A percentile compares a stretch with the other conserved stretches of the same genome.
These are phyloP conservation scores for Candida frijolesensis DNA, from an alignment of 1,139 yeast genomes.

Conservation along the genomic window DNA sequence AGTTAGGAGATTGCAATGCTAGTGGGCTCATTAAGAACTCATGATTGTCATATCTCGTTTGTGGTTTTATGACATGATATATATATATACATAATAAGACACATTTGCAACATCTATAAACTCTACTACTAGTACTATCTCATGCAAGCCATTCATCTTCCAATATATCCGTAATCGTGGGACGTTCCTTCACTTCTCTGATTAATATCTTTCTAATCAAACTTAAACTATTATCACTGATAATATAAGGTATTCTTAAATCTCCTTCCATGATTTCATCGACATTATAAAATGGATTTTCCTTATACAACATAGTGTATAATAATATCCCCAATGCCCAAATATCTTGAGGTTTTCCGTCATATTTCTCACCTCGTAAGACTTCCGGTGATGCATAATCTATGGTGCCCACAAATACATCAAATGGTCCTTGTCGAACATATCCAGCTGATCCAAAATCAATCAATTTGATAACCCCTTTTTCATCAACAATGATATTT, in stretches of 20 bases:
- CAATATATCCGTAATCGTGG: slow-evolving; percentile 69
- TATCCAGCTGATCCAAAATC: slow-evolving; percentile 97
- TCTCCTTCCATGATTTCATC: slow-evolving; percentile 95
- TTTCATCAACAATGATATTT: slow-evolving; percentile 81
- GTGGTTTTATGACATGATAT: not conserved
- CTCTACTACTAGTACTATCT: not conserved
- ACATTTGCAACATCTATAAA: not conserved
- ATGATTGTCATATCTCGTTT: not conserved
- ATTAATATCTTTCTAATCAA: slow-evolving; percentile 67
- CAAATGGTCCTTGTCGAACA: slow-evolving; percentile 88
- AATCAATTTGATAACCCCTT: slow-evolving; percentile 77
- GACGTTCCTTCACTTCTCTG: slow-evolving; percentile 65
- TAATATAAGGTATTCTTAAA: slow-evolving; percentile 63
- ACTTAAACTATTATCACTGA: slow-evolving; percentile 59
- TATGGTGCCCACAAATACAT: slow-evolving; percentile 94
- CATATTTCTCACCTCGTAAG: slow-evolving; percentile 81
- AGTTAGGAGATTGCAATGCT: too few relatives aligned
- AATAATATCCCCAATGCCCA: slow-evolving; percentile 95
- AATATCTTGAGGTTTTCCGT: slow-evolving; percentile 91
- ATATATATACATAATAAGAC: not conserved
- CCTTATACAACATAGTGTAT: slow-evolving; percentile 89
- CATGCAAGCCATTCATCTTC: slow-evolving; percentile 67
- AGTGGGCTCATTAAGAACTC: too few relatives aligned
- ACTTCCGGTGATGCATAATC: slow-evolving; percentile 99
- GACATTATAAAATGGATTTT: slow-evolving; percentile 92